Evolutionary conservation across 805 yeast genomes (phyloP), one percentile per base, ranked within the genome.

Genomic region (Tetrapisispora nanseiensis): DNA sequence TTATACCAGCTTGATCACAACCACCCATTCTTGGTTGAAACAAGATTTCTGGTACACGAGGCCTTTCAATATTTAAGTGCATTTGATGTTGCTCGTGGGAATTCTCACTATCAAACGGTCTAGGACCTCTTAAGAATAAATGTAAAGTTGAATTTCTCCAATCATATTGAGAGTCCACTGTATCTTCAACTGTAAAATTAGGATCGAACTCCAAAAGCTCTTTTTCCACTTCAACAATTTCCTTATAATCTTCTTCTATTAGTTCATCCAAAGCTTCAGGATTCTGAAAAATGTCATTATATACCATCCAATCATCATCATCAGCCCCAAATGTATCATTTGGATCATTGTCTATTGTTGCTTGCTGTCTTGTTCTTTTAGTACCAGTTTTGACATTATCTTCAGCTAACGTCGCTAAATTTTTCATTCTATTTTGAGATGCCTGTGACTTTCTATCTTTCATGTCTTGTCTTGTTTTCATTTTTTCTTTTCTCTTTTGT

Each of bases 1-100:
- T 58, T n/a, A 92, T 70, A 22, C 97, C 97, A 0, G 97, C 95
- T 64, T 89, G 97, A 61, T 92, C 98, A 19, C 87, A 69, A 19
- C 98, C 98, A 0, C 94, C 95, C 47, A 92, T 86, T 8, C 81
- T 74, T 6, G 99, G 98, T 59, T 90, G 92, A 62, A 92, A 87
- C 37, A 87, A 57, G 2, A 89, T 80, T 62, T 92, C 99, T 0
- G 97, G 97, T 2, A 90, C 85, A 44, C 94, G 74, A 23, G 90
- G 82, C 45, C 98, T 72, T 64, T 92, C 99, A 33, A 90, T 72
- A 59, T 90, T 94, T 35, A 92, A 53, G 66, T 89, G 95, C 42
- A 94, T 69, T 65, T 92, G 97, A 62, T 89, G 95, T 47, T 80
- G 82, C 51, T 89, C 86, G 50, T 81, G 86, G n/a, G 78, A 73